These are phyloP conservation scores for Huntiella omanensis DNA, from an alignment of 2,329 filamentous ascomycete genomes.

Conservation along the genomic window DNA sequence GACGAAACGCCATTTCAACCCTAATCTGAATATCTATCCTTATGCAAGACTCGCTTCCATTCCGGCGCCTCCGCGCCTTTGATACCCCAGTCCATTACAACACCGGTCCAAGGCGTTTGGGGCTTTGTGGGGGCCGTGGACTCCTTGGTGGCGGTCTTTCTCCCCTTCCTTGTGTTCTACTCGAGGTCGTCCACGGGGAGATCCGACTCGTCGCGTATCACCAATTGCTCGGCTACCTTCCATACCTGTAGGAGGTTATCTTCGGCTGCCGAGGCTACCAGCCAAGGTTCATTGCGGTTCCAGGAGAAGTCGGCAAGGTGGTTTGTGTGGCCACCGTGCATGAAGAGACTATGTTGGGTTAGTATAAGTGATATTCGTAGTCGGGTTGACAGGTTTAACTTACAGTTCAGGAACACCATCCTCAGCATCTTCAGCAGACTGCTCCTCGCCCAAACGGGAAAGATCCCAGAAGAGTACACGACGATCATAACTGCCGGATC, in stretches of 20 bases:
- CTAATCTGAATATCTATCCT: no score
- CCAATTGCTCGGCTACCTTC: constrained; percentile 69
- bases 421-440: constrained; percentile 83
- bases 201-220: constrained; percentile 57
- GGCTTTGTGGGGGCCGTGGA: no score
- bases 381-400: constrained; percentile 19
- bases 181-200: constrained; percentile 58
- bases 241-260: constrained; percentile 94
- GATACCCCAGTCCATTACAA: no score
- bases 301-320: constrained; percentile 92
- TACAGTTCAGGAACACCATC: constrained; percentile 90
- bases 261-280: constrained; percentile 86
- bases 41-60: no score
- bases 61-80: no score
- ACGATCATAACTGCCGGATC: constrained; percentile 81
- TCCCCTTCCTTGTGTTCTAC: constrained; percentile 2
- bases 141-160: no score
- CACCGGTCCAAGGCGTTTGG: neutral
- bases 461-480: constrained; percentile 95
- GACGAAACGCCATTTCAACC: no score
- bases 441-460: constrained; percentile 79
- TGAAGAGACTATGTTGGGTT: constrained; percentile 51
- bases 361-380: constrained; percentile 10
- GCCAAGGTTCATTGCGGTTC: constrained; percentile 94
- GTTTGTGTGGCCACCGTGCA: constrained; percentile 97